A percentile compares a stretch with the other conserved stretches of the same genome.
These are phyloP conservation scores for Ulmus americana DNA, from an alignment of 331 rosid genomes.

Conservation along the genomic window DNA sequence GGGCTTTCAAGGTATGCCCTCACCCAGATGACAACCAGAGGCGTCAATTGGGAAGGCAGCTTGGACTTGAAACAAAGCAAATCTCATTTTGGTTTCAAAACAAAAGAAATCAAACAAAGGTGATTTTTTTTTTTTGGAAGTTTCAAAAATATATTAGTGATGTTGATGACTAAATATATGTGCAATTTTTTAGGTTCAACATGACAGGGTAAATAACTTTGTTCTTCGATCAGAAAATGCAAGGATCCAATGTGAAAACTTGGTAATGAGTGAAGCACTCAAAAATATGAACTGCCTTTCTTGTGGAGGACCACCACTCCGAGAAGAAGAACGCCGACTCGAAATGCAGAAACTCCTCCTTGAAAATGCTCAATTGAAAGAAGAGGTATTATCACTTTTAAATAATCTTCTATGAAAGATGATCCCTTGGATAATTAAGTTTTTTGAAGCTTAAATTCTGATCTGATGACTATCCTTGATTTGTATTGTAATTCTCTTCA, in stretches of 20 bases:
- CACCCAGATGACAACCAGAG: constrained; percentile 53
- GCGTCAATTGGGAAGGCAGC: constrained; percentile 35
- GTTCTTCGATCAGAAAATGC: constrained; percentile 51
- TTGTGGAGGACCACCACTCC: constrained; percentile 59
- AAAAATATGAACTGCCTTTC: constrained; percentile 37
- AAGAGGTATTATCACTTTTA: neutral
- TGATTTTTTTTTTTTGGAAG: constrained; percentile 7
- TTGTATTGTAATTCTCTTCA: too few species aligned
- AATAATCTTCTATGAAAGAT: too few species aligned
- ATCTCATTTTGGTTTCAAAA: constrained; percentile 81
- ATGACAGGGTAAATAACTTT: constrained; percentile 39
- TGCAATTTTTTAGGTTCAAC: constrained; percentile 35
- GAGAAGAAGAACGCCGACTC: constrained; percentile 26
- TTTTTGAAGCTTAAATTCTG: too few species aligned
- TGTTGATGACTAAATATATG: neutral
- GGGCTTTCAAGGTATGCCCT: constrained; percentile 42
- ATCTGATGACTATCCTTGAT: too few species aligned
- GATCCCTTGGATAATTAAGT: too few species aligned
- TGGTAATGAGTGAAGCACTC: constrained; percentile 37
- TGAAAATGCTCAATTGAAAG: constrained; percentile 43
- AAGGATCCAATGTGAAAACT: constrained; percentile 43
- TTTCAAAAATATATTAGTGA: neutral
- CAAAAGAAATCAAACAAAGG: constrained; percentile 64
- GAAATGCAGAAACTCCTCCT: constrained; percentile 27
- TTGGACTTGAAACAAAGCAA: constrained; percentile 52